A percentile compares a stretch with the other conserved stretches of the same genome.
Evolutionary conservation across 768 basidiomycete species (phyloP).

Genomic region (Myochromella boudieri): DNA sequence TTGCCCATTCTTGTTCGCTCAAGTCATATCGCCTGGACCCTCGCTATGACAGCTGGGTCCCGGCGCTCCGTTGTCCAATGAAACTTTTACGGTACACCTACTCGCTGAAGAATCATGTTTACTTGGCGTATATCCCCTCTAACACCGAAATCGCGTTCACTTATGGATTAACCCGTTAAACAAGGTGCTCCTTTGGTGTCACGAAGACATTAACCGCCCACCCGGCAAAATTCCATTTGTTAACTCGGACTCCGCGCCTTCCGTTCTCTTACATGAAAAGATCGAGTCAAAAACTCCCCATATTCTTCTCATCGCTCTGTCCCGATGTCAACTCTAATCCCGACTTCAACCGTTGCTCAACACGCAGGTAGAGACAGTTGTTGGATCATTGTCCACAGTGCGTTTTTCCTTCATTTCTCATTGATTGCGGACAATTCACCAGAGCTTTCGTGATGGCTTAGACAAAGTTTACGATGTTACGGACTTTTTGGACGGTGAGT

Average conservation of each 20-base stretch:
- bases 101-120: neutral
- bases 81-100: neutral
- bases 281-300: too few species aligned
- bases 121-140: conserved; percentile 2
- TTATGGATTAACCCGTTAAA: neutral
- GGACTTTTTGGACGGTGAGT: conserved; percentile 70
- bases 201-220: neutral
- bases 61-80: conserved; percentile 7
- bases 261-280: conserved; percentile 5
- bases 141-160: conserved; percentile 4
- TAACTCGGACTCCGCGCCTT: conserved; percentile 4
- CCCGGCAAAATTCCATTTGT: neutral
- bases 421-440: too few species aligned
- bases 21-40: too few species aligned
- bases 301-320: neutral
- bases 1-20: too few species aligned
- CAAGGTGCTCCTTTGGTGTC: conserved; percentile 7
- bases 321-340: conserved; percentile 2
- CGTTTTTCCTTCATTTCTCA: conserved; percentile 16
- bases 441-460: conserved; percentile 21
- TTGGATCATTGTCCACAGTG: conserved; percentile 84
- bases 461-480: conserved; percentile 77
- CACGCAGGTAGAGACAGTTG: conserved; percentile 60
- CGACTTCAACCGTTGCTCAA: conserved; percentile 34
- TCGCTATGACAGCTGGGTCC: neutral